phyloP scores from a whole-genome alignment of 805 yeast genomes.

The Candida tibetensis region DNA sequence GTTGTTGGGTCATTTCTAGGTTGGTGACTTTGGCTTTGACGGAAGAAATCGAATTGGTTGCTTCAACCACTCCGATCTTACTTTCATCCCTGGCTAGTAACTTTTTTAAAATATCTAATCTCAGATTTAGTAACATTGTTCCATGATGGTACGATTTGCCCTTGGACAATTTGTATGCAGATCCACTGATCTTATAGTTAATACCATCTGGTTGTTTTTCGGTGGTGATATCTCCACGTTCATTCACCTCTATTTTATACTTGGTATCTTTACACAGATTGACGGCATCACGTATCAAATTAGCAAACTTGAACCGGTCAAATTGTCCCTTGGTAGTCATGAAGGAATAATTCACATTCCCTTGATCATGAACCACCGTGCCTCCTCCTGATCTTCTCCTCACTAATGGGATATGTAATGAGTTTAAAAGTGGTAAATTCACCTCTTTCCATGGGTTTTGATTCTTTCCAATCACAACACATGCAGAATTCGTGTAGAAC shows the following conservation, averaged over 20 bases:
- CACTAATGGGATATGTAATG: constrained; percentile 58
- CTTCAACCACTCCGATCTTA: constrained; percentile 39
- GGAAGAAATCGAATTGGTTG: constrained; percentile 62
- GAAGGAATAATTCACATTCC: constrained; percentile 83
- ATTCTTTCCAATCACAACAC: constrained; percentile 93
- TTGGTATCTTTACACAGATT: constrained; percentile 16
- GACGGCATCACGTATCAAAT: constrained; percentile 37
- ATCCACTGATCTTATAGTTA: constrained; percentile 74
- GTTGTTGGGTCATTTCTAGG: constrained; percentile 43
- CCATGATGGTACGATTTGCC: constrained; percentile 94
- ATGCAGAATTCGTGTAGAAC: constrained; percentile 73
- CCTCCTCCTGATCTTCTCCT: constrained; percentile 94
- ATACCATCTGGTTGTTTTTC: constrained; percentile 19
- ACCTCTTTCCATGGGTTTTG: constrained; percentile 93
- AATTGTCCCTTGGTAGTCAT: constrained; percentile 69
- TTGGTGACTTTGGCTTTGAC: constrained; percentile 81
- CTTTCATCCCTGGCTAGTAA: constrained; percentile 50
- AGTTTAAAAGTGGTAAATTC: constrained; percentile 53
- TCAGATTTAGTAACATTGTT: constrained; percentile 78
- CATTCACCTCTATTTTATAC: constrained; percentile 50
- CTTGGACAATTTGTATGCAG: constrained; percentile 82
- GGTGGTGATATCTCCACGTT: constrained; percentile 76
- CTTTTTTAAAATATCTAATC: constrained; percentile 56
- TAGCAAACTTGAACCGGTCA: constrained; percentile 53
- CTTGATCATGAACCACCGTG: constrained; percentile 89